Percentiles rank a stretch among this genome's conserved stretches.
Evolutionary conservation across 495 filamentous ascomycete genomes (phyloP).

Genomic region (Pyrenopolyporus hunteri): DNA sequence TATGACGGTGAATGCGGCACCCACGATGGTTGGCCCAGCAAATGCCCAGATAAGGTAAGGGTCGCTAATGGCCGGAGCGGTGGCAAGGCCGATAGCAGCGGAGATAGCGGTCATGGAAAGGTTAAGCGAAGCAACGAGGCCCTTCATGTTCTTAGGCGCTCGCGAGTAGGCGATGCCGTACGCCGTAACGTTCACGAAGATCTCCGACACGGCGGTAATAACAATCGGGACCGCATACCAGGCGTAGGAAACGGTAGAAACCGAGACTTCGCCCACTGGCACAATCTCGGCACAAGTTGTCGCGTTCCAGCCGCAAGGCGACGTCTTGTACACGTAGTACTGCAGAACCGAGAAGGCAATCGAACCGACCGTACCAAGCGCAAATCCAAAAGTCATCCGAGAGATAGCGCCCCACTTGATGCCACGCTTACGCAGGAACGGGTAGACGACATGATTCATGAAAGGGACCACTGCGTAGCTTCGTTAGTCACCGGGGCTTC

Average conservation of each 20-base stretch:
- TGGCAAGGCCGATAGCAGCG: slow-evolving; percentile 63
- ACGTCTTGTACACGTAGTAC: slow-evolving; percentile 69
- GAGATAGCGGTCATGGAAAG: slow-evolving; percentile 47
- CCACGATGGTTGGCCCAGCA: slow-evolving; percentile 53
- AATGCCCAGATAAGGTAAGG: slow-evolving; percentile 65
- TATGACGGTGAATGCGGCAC: slow-evolving; percentile 45
- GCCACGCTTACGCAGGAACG: slow-evolving; percentile 62
- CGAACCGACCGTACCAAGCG: slow-evolving; percentile 67
- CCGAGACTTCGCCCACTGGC: slow-evolving; percentile 49
- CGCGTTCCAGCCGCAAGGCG: slow-evolving; percentile 54
- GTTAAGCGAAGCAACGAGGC: slow-evolving; percentile 34
- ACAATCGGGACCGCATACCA: slow-evolving; percentile 54
- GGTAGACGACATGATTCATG: slow-evolving; percentile 71
- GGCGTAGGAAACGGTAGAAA: slow-evolving; percentile 49
- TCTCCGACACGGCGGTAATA: slow-evolving; percentile 65
- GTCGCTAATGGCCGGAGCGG: slow-evolving; percentile 62
- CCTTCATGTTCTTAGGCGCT: slow-evolving; percentile 67
- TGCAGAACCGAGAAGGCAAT: slow-evolving; percentile 69
- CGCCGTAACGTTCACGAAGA: slow-evolving; percentile 71
- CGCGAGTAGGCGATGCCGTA: slow-evolving; percentile 75
- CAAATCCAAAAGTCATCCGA: slow-evolving; percentile 75
- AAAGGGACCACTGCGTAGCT: slow-evolving; percentile 66
- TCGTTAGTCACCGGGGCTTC: slow-evolving; percentile 12
- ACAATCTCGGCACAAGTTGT: slow-evolving; percentile 46
- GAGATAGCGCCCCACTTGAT: slow-evolving; percentile 73